Percentiles rank a stretch among this genome's conserved stretches.
These are phyloP conservation scores for Ganoderma boninense DNA, from an alignment of 1,284 basidiomycete genomes.

Conservation along the genomic window DNA sequence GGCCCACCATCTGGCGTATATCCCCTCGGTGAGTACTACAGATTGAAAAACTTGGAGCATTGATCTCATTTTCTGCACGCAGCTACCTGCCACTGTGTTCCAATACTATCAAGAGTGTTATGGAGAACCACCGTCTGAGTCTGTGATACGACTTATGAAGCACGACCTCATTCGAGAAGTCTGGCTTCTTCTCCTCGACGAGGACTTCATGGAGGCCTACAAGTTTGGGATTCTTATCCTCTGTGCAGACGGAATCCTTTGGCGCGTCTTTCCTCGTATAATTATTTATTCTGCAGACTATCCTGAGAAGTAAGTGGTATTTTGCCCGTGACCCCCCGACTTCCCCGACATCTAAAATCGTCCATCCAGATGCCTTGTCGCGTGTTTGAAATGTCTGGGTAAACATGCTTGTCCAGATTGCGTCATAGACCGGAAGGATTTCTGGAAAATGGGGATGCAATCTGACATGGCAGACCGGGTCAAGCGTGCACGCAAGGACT, in stretches of 20 bases:
- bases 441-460: conserved; percentile 2
- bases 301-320: conserved; percentile 13
- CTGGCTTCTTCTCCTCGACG: conserved; percentile 36
- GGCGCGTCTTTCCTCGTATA: conserved; percentile 5
- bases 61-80: not conserved
- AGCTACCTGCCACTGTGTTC: too few species aligned
- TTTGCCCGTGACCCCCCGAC: too few species aligned
- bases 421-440: not conserved
- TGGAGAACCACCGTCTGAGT: not conserved
- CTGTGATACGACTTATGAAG: conserved; percentile 30
- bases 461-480: not conserved
- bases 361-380: not conserved
- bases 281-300: conserved; percentile 14
- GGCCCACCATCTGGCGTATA: conserved; percentile 39
- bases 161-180: conserved; percentile 39
- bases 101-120: too few species aligned
- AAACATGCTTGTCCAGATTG: not conserved
- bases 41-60: too few species aligned
- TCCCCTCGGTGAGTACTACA: conserved; percentile 25
- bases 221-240: not conserved
- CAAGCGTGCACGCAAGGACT: not conserved
- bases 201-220: conserved; percentile 20
- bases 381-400: not conserved
- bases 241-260: conserved; percentile 5
- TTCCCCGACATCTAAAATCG: too few species aligned